Base-by-base conservation (phyloP, 176 grass and related monocot genomes). In the Ensete glaucum region DNA sequence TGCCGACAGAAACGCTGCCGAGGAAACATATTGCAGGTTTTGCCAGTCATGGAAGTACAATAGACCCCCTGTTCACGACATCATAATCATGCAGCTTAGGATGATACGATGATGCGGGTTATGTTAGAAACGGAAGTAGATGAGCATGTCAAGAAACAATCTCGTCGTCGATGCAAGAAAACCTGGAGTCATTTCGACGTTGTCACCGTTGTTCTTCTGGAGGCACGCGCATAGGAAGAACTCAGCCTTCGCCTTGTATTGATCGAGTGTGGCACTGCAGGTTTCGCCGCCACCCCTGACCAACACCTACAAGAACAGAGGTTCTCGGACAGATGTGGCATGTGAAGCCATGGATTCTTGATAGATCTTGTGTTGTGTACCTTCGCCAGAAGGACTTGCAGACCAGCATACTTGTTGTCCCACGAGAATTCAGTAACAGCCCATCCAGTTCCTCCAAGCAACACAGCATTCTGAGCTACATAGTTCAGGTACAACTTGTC, bases 371-470 rank as follows among this genome's bases (percentile, higher is more conserved):
- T 6, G 48, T 16, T 15, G 54, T 5, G 2, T 58, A 88, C 85
- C 88, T 99, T 99, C 29, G 90, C 65, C n/a, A 94, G 78, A 52
- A 99, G 95, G 11, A 94, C 84, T 83, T 91, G 95, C 52, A 99
- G 24, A 11, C 90, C 95, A 10, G 95, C 95, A 56, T 91, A 99
- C 79, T 94, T 99, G 86, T 94, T 94, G 86, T 99, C 95, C 90
- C 95, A 99, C 1, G 90, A 91, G 95, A 94, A 99, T 54, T 99
- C 84, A 13, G 72, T 79, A 17, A 91, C 85, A 58, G 90, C 86
- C 90, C 86, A 87, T 58, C 88, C 95, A 12, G 77, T 94, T 53
- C 95, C 95, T 62, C 95, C 95, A 2, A 94, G 74, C 0, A 19
- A 25, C 27, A 72, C 90, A 0, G 88, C 90, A 78, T 99, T 94